A percentile compares a stretch with the other conserved stretches of the same genome.
These are phyloP conservation scores for Penicillium silybi DNA, from an alignment of 495 filamentous ascomycete species.

Conservation along the genomic window DNA sequence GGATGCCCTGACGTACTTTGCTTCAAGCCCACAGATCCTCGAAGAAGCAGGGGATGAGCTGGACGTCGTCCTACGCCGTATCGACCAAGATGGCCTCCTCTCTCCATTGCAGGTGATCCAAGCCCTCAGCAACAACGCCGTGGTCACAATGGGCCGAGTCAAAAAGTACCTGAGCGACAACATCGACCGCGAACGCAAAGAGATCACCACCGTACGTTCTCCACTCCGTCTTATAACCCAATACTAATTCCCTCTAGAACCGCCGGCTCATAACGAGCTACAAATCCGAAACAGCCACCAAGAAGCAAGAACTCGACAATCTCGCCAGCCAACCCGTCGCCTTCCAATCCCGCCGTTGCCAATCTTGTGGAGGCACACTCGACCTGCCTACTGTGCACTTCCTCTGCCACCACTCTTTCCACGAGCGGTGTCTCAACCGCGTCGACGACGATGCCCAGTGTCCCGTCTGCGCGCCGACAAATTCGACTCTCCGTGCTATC, in stretches of 20 bases:
- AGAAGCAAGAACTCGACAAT: constrained; percentile 71
- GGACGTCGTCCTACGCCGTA: constrained; percentile 73
- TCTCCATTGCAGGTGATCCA: constrained; percentile 96
- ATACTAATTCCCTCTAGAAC: constrained; percentile 50
- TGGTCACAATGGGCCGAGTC: constrained; percentile 95
- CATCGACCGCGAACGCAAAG: constrained; percentile 80
- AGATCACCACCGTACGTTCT: constrained; percentile 62
- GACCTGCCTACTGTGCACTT: constrained; percentile 93
- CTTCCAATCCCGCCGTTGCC: constrained; percentile 88
- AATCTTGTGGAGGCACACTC: constrained; percentile 66
- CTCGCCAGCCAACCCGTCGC: constrained; percentile 73
- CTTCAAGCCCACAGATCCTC: constrained; percentile 73
- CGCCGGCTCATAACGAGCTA: constrained; percentile 79
- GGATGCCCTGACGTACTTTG: constrained; percentile 89
- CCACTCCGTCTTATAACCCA: background rate
- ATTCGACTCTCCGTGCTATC: constrained; percentile 82
- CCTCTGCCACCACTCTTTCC: constrained; percentile 93
- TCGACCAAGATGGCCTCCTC: constrained; percentile 88
- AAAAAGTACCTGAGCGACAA: constrained; percentile 87
- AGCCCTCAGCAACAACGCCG: constrained; percentile 75
- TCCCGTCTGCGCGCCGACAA: constrained; percentile 74
- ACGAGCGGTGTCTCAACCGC: constrained; percentile 75
- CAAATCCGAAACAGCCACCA: constrained; percentile 75
- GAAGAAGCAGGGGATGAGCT: constrained; percentile 84
- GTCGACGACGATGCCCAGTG: constrained; percentile 72